A percentile compares a stretch with the other conserved stretches of the same genome.
Evolutionary conservation across 352 stramenopile species (phyloP).

Genomic region (Globisporangium middletonii): DNA sequence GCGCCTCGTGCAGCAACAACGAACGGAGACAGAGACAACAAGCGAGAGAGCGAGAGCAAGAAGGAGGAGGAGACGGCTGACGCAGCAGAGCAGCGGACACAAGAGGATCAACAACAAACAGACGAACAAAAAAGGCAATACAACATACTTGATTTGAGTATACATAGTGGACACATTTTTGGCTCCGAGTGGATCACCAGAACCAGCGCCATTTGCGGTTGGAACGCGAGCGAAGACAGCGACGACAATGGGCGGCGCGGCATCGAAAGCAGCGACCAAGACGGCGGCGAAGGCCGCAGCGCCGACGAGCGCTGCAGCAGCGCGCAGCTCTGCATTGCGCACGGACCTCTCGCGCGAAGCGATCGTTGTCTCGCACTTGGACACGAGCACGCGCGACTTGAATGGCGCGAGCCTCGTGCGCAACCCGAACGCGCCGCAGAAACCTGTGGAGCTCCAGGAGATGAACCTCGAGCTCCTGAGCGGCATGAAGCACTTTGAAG

Average conservation of each 20-base stretch:
- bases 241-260: slow-evolving; percentile 13
- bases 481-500: slow-evolving; percentile 46
- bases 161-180: too few relatives aligned
- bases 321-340: slow-evolving; percentile 10
- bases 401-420: slow-evolving; percentile 17
- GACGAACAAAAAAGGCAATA: too few relatives aligned
- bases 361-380: slow-evolving; percentile 19
- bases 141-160: too few relatives aligned
- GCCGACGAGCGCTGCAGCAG: neutral
- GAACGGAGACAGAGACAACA: too few relatives aligned
- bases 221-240: neutral
- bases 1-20: too few relatives aligned
- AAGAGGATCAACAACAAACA: too few relatives aligned
- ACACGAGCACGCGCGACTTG: slow-evolving; percentile 18
- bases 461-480: slow-evolving; percentile 47
- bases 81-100: too few relatives aligned
- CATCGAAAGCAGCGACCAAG: slow-evolving; percentile 12
- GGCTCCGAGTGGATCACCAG: too few relatives aligned
- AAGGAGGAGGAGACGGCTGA: too few relatives aligned
- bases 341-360: slow-evolving; percentile 36
- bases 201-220: too few relatives aligned
- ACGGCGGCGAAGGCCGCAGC: slow-evolving; percentile 3
- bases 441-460: slow-evolving; percentile 34
- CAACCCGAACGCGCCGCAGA: slow-evolving; percentile 13
- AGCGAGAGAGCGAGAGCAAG: neutral